Evolutionary conservation across 2,329 filamentous ascomycete genomes (phyloP), one percentile per base, ranked within the genome.

Genomic region (Aureobasidium vineae): DNA sequence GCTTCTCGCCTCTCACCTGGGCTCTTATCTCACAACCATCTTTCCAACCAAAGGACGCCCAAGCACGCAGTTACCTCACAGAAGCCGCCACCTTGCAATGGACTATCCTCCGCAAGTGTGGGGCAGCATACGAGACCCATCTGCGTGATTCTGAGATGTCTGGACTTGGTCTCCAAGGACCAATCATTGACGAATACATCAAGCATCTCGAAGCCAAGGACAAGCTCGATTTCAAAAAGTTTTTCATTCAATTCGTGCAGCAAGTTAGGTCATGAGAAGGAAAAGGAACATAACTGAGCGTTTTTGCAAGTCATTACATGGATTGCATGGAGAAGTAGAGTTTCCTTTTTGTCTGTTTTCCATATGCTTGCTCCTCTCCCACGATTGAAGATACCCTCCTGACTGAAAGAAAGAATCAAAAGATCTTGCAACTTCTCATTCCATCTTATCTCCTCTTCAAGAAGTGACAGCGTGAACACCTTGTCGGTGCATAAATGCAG

Each of bases 1-100:
- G 90, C 26, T 97, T 99, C 80, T 94, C 96, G 67, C 86, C 90
- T 0, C 84, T 96, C 8, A 93, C 90, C 76, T 99, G 95, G 95
- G 90, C 91, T 47, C 88, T 98, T 7, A 86, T 96, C 41, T 87
- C 86, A 45, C 90, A 93, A 52, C 83, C 89, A 6, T 84, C 84
- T 23, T 97, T 98, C 83, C 90, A 90, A 70, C 87, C 91, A 1
- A 88, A 88, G 69, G 95, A 99, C 75, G 92, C 93, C 1, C 92
- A 97, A 79, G 90, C 90, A 40, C 90, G 90, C 75, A 90, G 93
- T 77, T 90, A 97, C 1, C 84, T 99, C 45, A 88, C 87, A 65
- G 95, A 99, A 80, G 92, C 96, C 69, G 92, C 92, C 2, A 86
- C 84, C 2, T 79, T 99, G 67, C 92, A 99, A 78, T 92, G 95